Evolutionary conservation across 1,139 yeast genomes (phyloP), one percentile per base, ranked within the genome.

Genomic region (Zygosaccharomyces sapae): DNA sequence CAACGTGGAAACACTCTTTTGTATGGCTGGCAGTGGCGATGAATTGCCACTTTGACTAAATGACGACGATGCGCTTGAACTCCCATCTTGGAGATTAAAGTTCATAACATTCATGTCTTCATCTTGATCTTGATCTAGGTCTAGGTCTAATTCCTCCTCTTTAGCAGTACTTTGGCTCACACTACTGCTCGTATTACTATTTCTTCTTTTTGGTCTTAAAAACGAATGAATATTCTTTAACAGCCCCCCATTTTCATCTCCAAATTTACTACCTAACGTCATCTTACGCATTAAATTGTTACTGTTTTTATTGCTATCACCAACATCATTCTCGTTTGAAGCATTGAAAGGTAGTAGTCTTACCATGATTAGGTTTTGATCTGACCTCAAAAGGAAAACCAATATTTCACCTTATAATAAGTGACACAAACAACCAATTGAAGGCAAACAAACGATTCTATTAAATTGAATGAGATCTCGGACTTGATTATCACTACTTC

Each of bases 211-310:
- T 18, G 47, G 43, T 33, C 36, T 45, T 18, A 48, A 40, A 10
- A 48, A 37, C 8, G 48, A 45, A 34, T 48, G 51, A 25, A 48
- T 45, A 25, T 43, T 48, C 39, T 37, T 48, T 30, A 48, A 43
- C 19, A 48, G 38, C 33, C 38, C 16, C 16, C 16, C 41, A 22
- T 45, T 48, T 5, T 45, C 49, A 16, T 48, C 45, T 7, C 31
- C 12, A 37, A 48, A 48, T n/a, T 46, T 18, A 38, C 44, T 39
- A 10, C 51, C 48, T 35, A 45, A 18, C 5, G 45, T 29, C 44
- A 48, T 43, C 33, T 41, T 45, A 20, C 38, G 41, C 30, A 48
- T 30, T 19, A 48, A 18, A 5, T 31, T 16, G 16, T 16, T 18
- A 9, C 45, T 43, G 35, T 33, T 33, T 20, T 44, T 43, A 16